Evolutionary conservation across 2,329 filamentous ascomycete genomes (phyloP), one percentile per base, ranked within the genome.

Genomic region (Aschersonia sp.): DNA sequence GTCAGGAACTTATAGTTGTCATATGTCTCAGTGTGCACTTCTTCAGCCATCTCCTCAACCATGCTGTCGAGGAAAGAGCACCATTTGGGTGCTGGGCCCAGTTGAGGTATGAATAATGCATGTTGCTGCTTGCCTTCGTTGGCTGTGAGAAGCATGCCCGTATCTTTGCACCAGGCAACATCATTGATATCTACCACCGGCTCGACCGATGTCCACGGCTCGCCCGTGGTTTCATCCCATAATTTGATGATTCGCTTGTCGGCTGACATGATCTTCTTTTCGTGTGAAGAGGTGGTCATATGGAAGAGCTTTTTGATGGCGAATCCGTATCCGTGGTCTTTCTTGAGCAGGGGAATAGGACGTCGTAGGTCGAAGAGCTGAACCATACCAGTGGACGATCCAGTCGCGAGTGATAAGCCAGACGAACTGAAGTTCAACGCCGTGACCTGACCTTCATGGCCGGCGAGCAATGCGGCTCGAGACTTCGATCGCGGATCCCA

Each of bases 1-100:
- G 90, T 95, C 60, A 98, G 72, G 77, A 98, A 98, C 68, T 97
- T 98, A 78, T 90, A 97, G 67, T 98, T 97, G 67, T 98, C 92
- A 70, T 98, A 98, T 8, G 92, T 87, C 56, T 92, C 83, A 32
- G 83, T 83, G 50, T 72, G 75, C 32, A 75, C 71, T 60, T 83
- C 79, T 61, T 97, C 90, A 7, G 90, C 90, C 87, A 98, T 96
- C 66, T 98, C 94, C 68, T 98, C 92, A 8, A 97, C 92, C 58
- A 98, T 79, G 58, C 94, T 96, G 67, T 98, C 94, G 52, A 98
- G 70, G 78, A 97, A 97, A 4, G 85, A 82, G 61, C 92, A 97
- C 92, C 92, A 98, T 58, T 80, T 87, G 1, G 92, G 94, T 1
- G 92, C 89, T 0, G 90, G 87, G 1, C 92, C 92, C 29, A 97